Conservation (phyloP, 1,284 basidiomycete species). For the Irpex rosettiformis region DNA sequence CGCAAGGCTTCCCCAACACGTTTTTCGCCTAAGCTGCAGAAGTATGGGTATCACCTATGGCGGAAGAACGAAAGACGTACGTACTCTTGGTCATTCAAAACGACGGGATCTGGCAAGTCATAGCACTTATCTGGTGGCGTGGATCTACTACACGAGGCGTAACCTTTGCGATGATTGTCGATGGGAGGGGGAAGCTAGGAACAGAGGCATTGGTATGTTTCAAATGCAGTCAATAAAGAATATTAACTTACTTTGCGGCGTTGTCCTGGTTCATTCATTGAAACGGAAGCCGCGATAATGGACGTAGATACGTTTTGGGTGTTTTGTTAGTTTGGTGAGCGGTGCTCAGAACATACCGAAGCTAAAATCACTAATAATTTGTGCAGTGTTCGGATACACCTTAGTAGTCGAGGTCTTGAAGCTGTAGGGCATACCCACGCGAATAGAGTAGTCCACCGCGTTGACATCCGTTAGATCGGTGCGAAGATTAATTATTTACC, state of each 20-base stretch:
- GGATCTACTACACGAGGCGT: constrained; percentile 35
- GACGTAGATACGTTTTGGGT: constrained; percentile 7
- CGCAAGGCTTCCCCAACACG: neutral
- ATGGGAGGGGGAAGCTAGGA: constrained; percentile 26
- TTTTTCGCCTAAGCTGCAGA: neutral
- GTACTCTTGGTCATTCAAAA: constrained; percentile 38
- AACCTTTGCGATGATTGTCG: constrained; percentile 45
- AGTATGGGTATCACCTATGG: constrained; percentile 22
- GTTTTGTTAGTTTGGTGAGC: neutral
- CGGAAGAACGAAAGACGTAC: constrained; percentile 40
- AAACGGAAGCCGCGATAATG: constrained; percentile 11
- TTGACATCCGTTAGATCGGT: constrained; percentile 34
- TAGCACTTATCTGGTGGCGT: constrained; percentile 26
- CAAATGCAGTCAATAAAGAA: neutral
- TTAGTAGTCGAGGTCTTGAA: constrained; percentile 20
- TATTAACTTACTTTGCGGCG: constrained; percentile 8
- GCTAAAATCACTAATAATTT: constrained; percentile 5
- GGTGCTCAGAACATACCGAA: constrained; percentile 4
- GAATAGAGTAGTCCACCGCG: constrained; percentile 25
- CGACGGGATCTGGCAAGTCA: constrained; percentile 18
- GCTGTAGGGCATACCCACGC: constrained; percentile 38
- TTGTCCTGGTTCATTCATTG: constrained; percentile 13
- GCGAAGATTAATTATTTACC: constrained; percentile 37
- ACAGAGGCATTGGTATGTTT: neutral
- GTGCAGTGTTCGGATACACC: neutral